Evolutionary conservation across 768 basidiomycete genomes (phyloP).

Genomic region (Auriscalpium orientale): DNA sequence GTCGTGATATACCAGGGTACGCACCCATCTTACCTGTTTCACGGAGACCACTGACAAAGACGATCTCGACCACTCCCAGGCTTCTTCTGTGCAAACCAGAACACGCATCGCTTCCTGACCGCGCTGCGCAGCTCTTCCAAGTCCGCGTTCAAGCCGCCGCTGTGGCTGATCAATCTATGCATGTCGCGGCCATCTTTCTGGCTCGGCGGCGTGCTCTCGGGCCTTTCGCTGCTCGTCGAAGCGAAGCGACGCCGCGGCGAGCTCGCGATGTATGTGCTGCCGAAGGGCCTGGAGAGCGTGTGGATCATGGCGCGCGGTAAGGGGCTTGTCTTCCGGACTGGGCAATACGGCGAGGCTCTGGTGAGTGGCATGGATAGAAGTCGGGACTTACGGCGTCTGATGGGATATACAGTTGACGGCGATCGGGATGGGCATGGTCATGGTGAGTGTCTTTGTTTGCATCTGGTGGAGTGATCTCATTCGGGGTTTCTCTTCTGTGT

Average conservation of each 20-base stretch:
- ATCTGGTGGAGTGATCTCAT: neutral
- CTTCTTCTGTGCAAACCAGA: constrained; percentile 60
- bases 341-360: constrained; percentile 59
- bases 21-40: constrained; percentile 17
- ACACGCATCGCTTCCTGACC: constrained; percentile 44
- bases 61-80: constrained; percentile 27
- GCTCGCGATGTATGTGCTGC: constrained; percentile 86
- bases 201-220: constrained; percentile 65
- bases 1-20: constrained; percentile 76
- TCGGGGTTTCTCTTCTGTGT: too few species aligned
- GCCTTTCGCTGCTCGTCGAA: constrained; percentile 78
- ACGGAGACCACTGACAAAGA: neutral
- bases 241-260: constrained; percentile 84
- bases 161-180: constrained; percentile 45
- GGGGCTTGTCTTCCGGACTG: constrained; percentile 66
- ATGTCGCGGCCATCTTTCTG: constrained; percentile 67
- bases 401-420: constrained; percentile 41
- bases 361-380: constrained; percentile 28
- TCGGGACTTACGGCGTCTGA: too few species aligned
- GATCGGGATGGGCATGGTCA: constrained; percentile 86
- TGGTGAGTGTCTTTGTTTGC: constrained; percentile 39
- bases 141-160: constrained; percentile 30
- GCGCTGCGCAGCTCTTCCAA: constrained; percentile 27
- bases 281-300: constrained; percentile 84
- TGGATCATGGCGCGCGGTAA: constrained; percentile 76